Evolutionary conservation across 768 basidiomycete species (phyloP).

Genomic region (Mycena chlorophos): DNA sequence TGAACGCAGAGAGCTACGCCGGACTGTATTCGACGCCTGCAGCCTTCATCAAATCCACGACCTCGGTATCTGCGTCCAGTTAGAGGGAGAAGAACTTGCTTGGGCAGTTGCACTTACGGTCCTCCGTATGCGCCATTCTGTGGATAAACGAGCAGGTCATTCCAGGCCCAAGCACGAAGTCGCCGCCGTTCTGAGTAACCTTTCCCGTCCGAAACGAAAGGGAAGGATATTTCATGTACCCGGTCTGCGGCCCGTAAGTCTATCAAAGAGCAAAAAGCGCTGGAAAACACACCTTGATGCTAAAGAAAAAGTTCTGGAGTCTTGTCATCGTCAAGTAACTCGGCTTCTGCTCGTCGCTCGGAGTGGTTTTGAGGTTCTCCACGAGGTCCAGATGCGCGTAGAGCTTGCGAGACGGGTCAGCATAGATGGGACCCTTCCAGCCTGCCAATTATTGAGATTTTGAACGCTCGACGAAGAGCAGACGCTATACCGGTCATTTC

Average conservation of each 20-base stretch:
- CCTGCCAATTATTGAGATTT: neutral
- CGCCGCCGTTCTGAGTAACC: conserved; percentile 61
- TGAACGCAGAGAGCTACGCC: neutral
- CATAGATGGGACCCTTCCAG: conserved; percentile 54
- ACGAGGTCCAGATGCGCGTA: conserved; percentile 65
- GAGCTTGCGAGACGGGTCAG: conserved; percentile 61
- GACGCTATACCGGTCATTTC: conserved; percentile 38
- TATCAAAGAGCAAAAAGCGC: neutral
- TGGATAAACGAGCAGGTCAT: conserved; percentile 49
- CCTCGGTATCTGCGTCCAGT: conserved; percentile 43
- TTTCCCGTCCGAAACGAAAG: conserved; percentile 65
- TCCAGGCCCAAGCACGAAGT: conserved; percentile 65
- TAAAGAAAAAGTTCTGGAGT: conserved; percentile 35
- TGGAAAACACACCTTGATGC: conserved; percentile 30
- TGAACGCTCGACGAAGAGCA: neutral
- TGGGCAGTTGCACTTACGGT: conserved; percentile 46
- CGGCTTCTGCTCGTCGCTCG: conserved; percentile 42
- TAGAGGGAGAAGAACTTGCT: conserved; percentile 7
- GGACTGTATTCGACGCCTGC: conserved; percentile 36
- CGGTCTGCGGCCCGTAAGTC: neutral
- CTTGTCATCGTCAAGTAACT: conserved; percentile 45
- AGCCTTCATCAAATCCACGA: conserved; percentile 47
- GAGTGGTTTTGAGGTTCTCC: conserved; percentile 47
- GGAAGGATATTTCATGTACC: conserved; percentile 24
- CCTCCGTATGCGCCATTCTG: conserved; percentile 63